Conservation (phyloP, 495 filamentous ascomycete species). For the Penicillium chermesinum region DNA sequence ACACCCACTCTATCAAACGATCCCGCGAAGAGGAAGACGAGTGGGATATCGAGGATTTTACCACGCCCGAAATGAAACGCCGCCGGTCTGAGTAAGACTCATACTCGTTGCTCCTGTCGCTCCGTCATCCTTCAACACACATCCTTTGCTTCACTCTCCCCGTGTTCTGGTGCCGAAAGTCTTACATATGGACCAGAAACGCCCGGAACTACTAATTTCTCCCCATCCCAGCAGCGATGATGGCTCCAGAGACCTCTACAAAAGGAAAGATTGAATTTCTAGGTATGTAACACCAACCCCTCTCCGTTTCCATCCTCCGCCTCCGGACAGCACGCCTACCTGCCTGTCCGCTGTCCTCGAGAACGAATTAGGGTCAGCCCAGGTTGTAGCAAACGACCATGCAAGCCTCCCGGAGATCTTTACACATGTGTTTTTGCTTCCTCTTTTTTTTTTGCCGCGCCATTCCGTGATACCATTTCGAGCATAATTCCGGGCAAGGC, state of each 20-base stretch:
- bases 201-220: no score
- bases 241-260: no score
- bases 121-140: not conserved
- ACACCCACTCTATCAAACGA: constrained; percentile 22
- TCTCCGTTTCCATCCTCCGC: no score
- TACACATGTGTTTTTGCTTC: not conserved
- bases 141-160: no score
- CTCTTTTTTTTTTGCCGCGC: not conserved
- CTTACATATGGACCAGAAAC: no score
- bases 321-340: no score
- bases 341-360: no score
- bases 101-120: not conserved
- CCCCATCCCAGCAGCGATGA: no score
- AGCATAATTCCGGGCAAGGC: constrained; percentile 13
- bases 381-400: not conserved
- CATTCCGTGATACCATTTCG: constrained; percentile 17
- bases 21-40: constrained; percentile 32
- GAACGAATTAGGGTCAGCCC: no score
- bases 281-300: no score
- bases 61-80: constrained; percentile 24
- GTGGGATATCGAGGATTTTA: constrained; percentile 19
- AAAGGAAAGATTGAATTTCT: no score
- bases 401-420: not conserved
- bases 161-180: no score
- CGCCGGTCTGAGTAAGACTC: constrained; percentile 23